Evolutionary conservation across 1,284 basidiomycete genomes (phyloP).

Genomic region (Fomitopsis schrenkii): DNA sequence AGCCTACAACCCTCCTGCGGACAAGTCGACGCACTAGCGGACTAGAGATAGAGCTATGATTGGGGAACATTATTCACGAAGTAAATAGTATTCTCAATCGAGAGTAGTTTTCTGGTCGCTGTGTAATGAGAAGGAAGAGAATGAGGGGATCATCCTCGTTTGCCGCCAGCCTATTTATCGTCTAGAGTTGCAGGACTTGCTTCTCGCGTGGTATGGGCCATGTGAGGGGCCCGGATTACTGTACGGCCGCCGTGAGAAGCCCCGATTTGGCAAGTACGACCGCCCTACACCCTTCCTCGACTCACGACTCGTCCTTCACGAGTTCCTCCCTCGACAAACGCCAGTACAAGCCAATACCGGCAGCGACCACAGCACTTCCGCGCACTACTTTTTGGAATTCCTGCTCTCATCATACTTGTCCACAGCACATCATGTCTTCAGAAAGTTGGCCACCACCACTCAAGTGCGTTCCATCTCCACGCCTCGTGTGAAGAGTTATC

Average conservation of each 20-base stretch:
- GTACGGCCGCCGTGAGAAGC: slow-evolving; percentile 9
- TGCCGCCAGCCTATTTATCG: neutral
- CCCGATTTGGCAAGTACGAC: neutral
- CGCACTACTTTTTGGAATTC: neutral
- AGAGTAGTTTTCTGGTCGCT: slow-evolving; percentile 8
- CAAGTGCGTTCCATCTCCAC: slow-evolving; percentile 24
- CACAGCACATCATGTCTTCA: slow-evolving; percentile 25
- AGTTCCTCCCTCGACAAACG: neutral
- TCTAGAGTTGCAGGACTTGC: neutral
- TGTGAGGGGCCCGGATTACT: slow-evolving; percentile 2
- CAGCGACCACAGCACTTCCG: neutral
- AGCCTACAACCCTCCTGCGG: slow-evolving; percentile 53
- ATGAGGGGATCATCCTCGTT: neutral
- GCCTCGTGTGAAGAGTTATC: neutral
- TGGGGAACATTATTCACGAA: slow-evolving; percentile 1
- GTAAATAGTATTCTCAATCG: slow-evolving; percentile 8
- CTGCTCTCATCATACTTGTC: neutral
- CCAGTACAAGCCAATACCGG: neutral
- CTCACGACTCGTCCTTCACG: neutral
- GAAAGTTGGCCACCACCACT: slow-evolving; percentile 37
- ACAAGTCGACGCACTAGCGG: slow-evolving; percentile 31
- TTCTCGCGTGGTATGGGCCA: neutral
- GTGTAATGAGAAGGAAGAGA: neutral
- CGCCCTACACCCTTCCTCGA: neutral
- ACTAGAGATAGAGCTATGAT: slow-evolving; percentile 12